Base-by-base conservation (phyloP, 768 basidiomycete genomes). In the Gymnopilus dilepis region DNA sequence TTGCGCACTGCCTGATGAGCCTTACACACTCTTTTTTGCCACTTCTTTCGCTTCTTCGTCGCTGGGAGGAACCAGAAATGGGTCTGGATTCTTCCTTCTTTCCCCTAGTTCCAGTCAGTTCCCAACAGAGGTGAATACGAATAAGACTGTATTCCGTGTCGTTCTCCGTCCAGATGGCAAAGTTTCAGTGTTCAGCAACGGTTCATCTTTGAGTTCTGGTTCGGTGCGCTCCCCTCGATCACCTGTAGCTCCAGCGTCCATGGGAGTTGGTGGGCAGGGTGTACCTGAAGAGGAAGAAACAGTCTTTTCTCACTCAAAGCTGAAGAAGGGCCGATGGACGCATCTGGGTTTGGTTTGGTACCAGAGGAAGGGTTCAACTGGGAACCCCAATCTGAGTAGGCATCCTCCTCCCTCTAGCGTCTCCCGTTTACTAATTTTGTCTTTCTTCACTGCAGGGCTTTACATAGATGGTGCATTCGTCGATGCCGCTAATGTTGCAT, bases 391-490 rank as follows among this genome's bases (percentile, higher is more conserved):
- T 51, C 78, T 91, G 58, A 85, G 91, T 90, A 72, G 65, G 84
- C 75, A 3, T 28, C 9, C n/a, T 40, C 47, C 40, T 38, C 63
- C 24, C 56, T 21, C 24, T 42, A 31, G 24, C 34, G 28, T 38
- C 3, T 7, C 17, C 55, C 34, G 12, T 41, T 19, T 37, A 1
- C 54, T 51, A 40, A 56, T 2, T 63, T 22, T 61, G 51, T 34
- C 19, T 54, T 28, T 31, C 45, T 50, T 51, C n/a, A n/a, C n/a
- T n/a, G 15, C 56, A 92, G 91, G 90, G 4, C 66, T 94, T 0
- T 94, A 91, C 66, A 63, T 93, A 9, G 92, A 95, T 66, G 92
- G 93, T 11, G 79, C 82, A 4, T 77, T 91, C 19, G 80, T 77
- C 17, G 90, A 92, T 65, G 78, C 85, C 0, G 59, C 90, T 6